Base-by-base conservation (phyloP, 2,329 filamentous ascomycete genomes). In the Pyrenochaeta sp. region DNA sequence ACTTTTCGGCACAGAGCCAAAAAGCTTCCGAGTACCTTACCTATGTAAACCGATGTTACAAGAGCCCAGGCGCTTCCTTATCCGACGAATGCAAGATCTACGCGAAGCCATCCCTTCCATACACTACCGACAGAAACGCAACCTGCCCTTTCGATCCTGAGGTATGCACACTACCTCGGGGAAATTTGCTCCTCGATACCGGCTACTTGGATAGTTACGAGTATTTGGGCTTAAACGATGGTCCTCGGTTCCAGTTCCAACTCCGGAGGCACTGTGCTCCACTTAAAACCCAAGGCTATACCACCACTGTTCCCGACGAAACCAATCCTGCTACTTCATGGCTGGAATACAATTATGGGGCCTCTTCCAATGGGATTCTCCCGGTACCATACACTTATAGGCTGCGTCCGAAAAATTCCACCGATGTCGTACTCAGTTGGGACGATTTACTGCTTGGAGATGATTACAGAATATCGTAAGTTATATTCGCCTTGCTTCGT, bases 1-100 rank as follows among this genome's bases (percentile, higher is more conserved):
- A 35, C 15, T 35, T n/a, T 11, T 35, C 32, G 15, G 32, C 32
- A 5, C 15, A n/a, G 11, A n/a, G 5, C 5, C 32, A 35, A 17
- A 58, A 1, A 48, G 62, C 12, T 76, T 71, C 49, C 72, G 66
- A 14, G 49, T 48, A 5, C 14, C 49, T n/a, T 23, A 35, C 32
- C 15, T 58, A 51, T 45, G 59, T 50, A 18, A 21, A 42, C 5
- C 39, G 52, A 44, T 64, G 63, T 37, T 66, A 62, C 15, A 32
- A 49, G 7, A 32, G 36, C 37, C 20, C 11, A 3, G n/a, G 9
- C 3, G 7, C n/a, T 36, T 11, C 18, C 7, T 4, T 35, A 21
- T 20, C 47, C 2, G 30, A 45, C 2, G 30, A 41, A 17, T 57
- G 58, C 41, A 23, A 53, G 7, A 36, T 17, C 4, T 64, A 44